These are phyloP conservation scores for Eleusine coracana DNA, from an alignment of 176 grass and related monocot genomes.

Conservation along the genomic window DNA sequence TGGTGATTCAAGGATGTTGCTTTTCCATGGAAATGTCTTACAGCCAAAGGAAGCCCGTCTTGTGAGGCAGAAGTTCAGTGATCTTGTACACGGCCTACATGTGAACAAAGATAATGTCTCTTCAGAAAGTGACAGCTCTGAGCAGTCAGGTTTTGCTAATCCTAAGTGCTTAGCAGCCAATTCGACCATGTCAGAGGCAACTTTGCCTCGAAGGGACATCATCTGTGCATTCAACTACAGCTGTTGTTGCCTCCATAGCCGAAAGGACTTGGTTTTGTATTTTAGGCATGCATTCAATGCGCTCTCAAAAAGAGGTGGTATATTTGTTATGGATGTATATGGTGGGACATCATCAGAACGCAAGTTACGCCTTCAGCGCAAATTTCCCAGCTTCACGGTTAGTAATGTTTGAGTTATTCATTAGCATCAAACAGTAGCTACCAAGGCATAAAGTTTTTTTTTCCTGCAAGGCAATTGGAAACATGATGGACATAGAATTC, in stretches of 20 bases:
- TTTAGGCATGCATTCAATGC: slow-evolving; percentile 68
- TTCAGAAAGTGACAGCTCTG: slow-evolving; percentile 17
- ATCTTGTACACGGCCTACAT: slow-evolving; percentile 52
- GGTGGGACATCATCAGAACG: slow-evolving; percentile 87
- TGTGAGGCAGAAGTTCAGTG: slow-evolving; percentile 50
- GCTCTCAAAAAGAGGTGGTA: slow-evolving; percentile 77
- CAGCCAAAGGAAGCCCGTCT: slow-evolving; percentile 50
- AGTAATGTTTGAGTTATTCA: slow-evolving; percentile 30
- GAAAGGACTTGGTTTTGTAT: slow-evolving; percentile 86
- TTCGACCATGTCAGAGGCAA: slow-evolving; percentile 49
- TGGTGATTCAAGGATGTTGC: slow-evolving; percentile 72
- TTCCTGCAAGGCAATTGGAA: background rate
- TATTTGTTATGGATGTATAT: slow-evolving; percentile 98
- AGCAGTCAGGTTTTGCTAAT: slow-evolving; percentile 18
- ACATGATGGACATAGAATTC: background rate
- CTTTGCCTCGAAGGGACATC: slow-evolving; percentile 80
- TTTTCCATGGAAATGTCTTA: slow-evolving; percentile 95
- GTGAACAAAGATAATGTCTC: slow-evolving; percentile 39
- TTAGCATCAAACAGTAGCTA: slow-evolving; percentile 5
- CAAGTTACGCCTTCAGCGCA: slow-evolving; percentile 79
- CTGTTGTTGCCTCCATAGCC: slow-evolving; percentile 84
- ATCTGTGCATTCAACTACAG: slow-evolving; percentile 99
- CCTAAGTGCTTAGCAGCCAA: slow-evolving; percentile 31
- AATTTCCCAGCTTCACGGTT: slow-evolving; percentile 78
- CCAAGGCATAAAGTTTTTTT: background rate